Base-by-base conservation (phyloP, 2,329 filamentous ascomycete species). In the Aspergillus flavus region DNA sequence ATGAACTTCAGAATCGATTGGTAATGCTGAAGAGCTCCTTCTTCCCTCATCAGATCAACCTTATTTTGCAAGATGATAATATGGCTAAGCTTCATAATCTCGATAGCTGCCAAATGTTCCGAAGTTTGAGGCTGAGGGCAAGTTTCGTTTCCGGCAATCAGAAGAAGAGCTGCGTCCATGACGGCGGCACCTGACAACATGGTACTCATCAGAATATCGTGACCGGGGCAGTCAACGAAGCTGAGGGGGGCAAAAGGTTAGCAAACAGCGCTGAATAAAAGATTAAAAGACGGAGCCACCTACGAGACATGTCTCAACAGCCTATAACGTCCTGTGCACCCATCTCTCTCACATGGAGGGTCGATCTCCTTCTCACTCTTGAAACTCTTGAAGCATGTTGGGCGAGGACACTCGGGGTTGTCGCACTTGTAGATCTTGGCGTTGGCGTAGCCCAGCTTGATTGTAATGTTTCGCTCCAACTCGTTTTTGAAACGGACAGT, bases 171-270 rank as follows among this genome's bases (percentile, higher is more conserved):
- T 69, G 95, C 95, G 82, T 99, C 95, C 95, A 99, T 99, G 87
- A 99, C 95, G 68, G 95, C 95, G 73, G 95, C 95, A 76, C 95
- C 95, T 76, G 95, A 99, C 86, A 99, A 90, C 95, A 99, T 99
- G 74, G 95, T 99, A 83, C 94, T 98, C 95, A 99, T 99, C 80
- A 99, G 94, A 93, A 99, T 99, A 83, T 99, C 95, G 92, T 99
- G 95, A 81, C 95, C 95, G 62, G 95, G 95, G 86, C 95, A 98
- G 81, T 98, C 95, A 71, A 98, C 95, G 79, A 98, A 99, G 19
- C 92, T 94, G 70, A 66, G 39, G 65, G 30, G 60, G 23, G 26
- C 19, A 53, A 23, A 48, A 39, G 16, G 36, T 57, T 36, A 57
- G 57, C 50, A 43, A 48, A 26, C 19, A 19, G 26, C 36, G 23